Evolutionary conservation across 2,329 filamentous ascomycete species (phyloP).

Genomic region (Colletotrichum filicis): DNA sequence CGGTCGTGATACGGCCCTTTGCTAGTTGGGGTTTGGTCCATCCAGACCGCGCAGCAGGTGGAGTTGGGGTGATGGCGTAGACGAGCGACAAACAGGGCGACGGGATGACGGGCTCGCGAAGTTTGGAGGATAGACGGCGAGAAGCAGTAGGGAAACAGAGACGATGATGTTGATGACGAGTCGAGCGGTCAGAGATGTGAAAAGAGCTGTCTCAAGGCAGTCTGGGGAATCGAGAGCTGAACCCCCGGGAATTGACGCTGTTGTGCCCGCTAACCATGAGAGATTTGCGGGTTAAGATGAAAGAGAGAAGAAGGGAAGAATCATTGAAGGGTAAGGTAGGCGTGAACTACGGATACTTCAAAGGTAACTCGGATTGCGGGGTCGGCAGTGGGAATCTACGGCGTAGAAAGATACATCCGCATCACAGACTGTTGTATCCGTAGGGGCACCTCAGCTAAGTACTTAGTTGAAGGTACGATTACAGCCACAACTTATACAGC

Average conservation of each 20-base stretch:
- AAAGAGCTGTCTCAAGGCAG: neutral
- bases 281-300: conserved; percentile 23
- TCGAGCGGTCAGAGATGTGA: neutral
- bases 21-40: conserved; percentile 30
- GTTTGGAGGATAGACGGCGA: neutral
- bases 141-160: neutral
- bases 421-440: neutral
- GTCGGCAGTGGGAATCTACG: conserved; percentile 29
- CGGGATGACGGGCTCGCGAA: neutral
- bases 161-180: conserved; percentile 11
- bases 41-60: conserved; percentile 27
- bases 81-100: neutral
- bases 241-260: conserved; percentile 34
- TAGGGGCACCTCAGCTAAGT: neutral
- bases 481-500: neutral
- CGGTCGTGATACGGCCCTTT: conserved; percentile 62
- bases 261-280: conserved; percentile 33
- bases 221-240: conserved; percentile 38
- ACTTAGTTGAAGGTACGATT: neutral
- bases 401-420: conserved; percentile 11
- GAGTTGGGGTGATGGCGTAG: neutral
- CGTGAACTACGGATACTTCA: conserved; percentile 24
- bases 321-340: neutral
- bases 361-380: conserved; percentile 27
- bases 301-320: neutral